Base-by-base conservation (phyloP, 129 eudicot genomes). In the Calendula officinalis region DNA sequence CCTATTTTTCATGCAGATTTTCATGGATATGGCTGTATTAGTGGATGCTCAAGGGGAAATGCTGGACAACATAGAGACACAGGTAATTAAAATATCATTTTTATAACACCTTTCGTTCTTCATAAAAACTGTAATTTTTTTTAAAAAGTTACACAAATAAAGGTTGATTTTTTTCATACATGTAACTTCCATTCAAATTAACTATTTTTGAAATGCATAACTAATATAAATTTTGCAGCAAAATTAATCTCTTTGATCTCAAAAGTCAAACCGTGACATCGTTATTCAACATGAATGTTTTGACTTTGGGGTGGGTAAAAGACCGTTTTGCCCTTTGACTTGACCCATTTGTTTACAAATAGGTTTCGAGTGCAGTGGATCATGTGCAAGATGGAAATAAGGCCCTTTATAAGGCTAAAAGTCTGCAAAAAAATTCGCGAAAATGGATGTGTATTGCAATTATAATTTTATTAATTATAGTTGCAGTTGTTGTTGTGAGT, bases 391-490 rank as follows among this genome's bases (percentile, higher is more conserved):
- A 84, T 37, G 96, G 98, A 10, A 92, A 88, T 52, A 85, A 77
- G 7, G 95, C 96, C 41, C 86, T 92, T 27, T 79, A 81, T 73
- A 85, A 79, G 72, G 98, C 98, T 1, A 92, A 88, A 71, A 85
- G 80, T 39, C 68, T 88, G 47, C 91, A 86, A 62, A 85, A 62
- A 67, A 92, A 79, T 78, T 68, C 96, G 5, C 82, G 96, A 50
- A 92, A 92, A 74, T 92, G 98, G 95, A 92, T 85, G 96, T 92
- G 98, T 74, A 69, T 88, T 45, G 98, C 95, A 10, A 88, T 85
- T 32, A 33, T 92, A 40, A 81, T 92, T 53, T 80, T 92, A 41
- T 96, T 92, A 63, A 70, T 88, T 41, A 74, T 92, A 39, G 73
- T 88, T 17, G 81, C 59, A 37, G 62, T 91, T 3, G 82, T 88